Evolutionary conservation across 2,329 filamentous ascomycete species (phyloP), one percentile per base, ranked within the genome.

Genomic region (Penicillium brasilianum): DNA sequence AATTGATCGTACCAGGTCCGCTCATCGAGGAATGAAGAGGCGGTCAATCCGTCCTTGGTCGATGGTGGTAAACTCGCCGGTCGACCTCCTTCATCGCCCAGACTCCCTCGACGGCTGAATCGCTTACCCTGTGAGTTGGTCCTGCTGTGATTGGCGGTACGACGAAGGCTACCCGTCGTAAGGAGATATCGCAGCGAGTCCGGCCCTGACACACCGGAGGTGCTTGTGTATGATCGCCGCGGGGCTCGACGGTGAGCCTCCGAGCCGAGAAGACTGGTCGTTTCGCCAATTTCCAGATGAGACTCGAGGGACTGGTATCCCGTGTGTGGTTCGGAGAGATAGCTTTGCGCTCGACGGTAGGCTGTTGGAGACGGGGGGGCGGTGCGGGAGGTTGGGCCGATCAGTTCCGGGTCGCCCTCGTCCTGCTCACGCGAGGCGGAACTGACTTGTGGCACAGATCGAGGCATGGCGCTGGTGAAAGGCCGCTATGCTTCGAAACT

Each of bases 1-100:
- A 97, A 97, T 78, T 99, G 95, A 81, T 99, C 95, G 78, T 98
- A 98, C 95, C 95, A 98, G 10, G 96, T 90, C 62, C 95, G 88
- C 68, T 98, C 93, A 72, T 97, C 91, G 54, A 89, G 82, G 69
- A 87, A 89, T 10, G 90, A 78, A 4, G 87, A 88, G 36, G 83
- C 80, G 71, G 88, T 90, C 57, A 78, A 57, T 4, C 64, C 71
- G 69, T 74, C 70, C 83, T 85, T 64, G 83, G 81, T 70, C 84
- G 88, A 60, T 2, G 69, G 62, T 8, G 68, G 62, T 7, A 66
- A 3, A 46, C 71, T 72, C 20, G 67, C 67, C 4, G 58, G 58
- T 9, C 57, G 61, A 79, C 81, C 59, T 67, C 81, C 59, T 67
- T 72, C 66, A 91, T 80, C 56, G 8, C 58, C 55, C 86, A 89